phyloP scores from a whole-genome alignment of 306 rosid species.

The Oemleria cerasiformis region DNA sequence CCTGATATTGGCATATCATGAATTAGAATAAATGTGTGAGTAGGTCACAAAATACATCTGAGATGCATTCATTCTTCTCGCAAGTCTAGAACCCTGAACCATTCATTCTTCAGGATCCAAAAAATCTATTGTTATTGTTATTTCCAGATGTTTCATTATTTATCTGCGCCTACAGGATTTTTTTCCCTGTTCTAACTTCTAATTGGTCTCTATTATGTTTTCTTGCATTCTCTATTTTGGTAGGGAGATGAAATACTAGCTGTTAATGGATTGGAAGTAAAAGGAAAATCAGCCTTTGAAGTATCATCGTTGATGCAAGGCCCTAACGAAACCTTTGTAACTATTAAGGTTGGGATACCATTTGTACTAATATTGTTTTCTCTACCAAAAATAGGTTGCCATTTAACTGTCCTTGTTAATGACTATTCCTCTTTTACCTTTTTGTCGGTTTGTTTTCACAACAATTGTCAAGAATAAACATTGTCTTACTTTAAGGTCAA shows the following conservation, averaged over 20 bases:
- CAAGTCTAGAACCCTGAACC: conserved; percentile 1
- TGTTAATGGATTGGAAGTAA: conserved; percentile 70
- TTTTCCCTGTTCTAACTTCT: neutral
- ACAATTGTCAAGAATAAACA: conserved; percentile 29
- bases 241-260: conserved; percentile 95
- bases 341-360: conserved; percentile 69
- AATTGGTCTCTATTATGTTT: neutral
- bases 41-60: neutral
- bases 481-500: conserved; percentile 56
- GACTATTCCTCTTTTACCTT: conserved; percentile 17
- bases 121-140: neutral
- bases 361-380: conserved; percentile 14
- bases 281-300: conserved; percentile 89
- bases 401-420: conserved; percentile 19
- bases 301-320: conserved; percentile 85
- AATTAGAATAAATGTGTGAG: neutral
- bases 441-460: conserved; percentile 23
- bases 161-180: neutral
- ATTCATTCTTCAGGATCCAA: neutral
- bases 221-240: conserved; percentile 15
- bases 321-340: conserved; percentile 82
- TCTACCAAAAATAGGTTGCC: neutral
- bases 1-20: neutral
- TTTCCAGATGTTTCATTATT: neutral
- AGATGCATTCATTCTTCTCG: neutral